Conservation (phyloP, 768 basidiomycete species). For the Lactarius evosmus region DNA sequence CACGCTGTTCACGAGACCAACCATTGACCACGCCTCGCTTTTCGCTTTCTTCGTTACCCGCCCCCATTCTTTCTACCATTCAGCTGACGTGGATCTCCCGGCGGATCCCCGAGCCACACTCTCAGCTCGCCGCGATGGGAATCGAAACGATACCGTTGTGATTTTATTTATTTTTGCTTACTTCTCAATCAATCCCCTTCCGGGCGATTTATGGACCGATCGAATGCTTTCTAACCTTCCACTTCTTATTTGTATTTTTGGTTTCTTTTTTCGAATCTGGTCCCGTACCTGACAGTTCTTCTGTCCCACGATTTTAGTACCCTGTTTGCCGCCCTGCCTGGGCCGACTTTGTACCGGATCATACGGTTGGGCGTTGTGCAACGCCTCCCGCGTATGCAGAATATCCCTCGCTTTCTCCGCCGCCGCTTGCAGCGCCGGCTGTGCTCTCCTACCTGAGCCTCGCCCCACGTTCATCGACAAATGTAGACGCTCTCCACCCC, state of each 20-base stretch:
- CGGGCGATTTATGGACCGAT: background rate
- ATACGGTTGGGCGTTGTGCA: conserved; percentile 15
- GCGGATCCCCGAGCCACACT: conserved; percentile 7
- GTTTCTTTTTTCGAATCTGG: background rate
- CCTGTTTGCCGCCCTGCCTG: conserved; percentile 55
- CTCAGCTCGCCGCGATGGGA: background rate
- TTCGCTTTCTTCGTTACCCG: conserved; percentile 8
- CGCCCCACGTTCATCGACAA: conserved; percentile 34
- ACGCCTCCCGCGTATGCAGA: conserved; percentile 35
- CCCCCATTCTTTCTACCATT: conserved; percentile 3
- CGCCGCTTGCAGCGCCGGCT: conserved; percentile 65
- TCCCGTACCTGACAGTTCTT: background rate
- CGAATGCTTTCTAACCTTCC: background rate
- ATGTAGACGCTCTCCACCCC: conserved; percentile 30
- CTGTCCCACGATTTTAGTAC: conserved; percentile 45
- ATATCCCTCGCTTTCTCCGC: conserved; percentile 47
- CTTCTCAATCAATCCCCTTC: conserved; percentile 4
- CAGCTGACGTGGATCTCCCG: conserved; percentile 17
- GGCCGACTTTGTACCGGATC: conserved; percentile 50
- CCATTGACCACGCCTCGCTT: background rate
- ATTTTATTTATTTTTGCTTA: background rate
- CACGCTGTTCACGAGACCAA: background rate
- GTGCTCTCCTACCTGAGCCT: conserved; percentile 68
- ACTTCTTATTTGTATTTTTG: background rate
- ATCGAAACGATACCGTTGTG: background rate